A percentile compares a stretch with the other conserved stretches of the same genome.
phyloP scores from a whole-genome alignment of 192 early-diverging fungal genomes.

The Powellomyces hirtus region DNA sequence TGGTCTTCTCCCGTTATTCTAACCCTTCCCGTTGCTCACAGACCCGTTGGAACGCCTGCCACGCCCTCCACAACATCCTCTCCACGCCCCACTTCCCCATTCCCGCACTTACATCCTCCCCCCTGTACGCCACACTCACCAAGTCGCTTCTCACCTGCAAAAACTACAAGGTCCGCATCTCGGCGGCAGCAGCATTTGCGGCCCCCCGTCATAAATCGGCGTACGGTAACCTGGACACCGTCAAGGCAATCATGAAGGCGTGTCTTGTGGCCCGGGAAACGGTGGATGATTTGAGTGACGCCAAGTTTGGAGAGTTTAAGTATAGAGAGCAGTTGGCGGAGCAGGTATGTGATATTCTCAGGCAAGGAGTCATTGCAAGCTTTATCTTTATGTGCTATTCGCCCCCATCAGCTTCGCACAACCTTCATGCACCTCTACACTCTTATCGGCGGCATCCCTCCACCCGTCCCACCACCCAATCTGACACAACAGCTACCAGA shows the following conservation, averaged over 20 bases:
- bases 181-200: conserved; percentile 46
- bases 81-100: conserved; percentile 54
- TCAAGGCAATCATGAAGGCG: neutral
- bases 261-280: conserved; percentile 11
- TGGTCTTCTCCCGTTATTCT: neutral
- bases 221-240: conserved; percentile 11
- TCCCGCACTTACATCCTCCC: conserved; percentile 13
- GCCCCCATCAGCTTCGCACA: neutral
- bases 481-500: no score
- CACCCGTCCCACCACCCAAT: neutral
- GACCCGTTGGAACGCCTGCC: conserved; percentile 79
- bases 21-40: conserved; percentile 19
- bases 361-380: neutral
- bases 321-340: conserved; percentile 31
- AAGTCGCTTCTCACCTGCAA: conserved; percentile 52
- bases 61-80: conserved; percentile 66
- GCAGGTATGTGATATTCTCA: conserved; percentile 24
- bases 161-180: conserved; percentile 81
- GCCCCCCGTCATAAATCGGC: neutral
- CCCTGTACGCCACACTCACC: conserved; percentile 55
- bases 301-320: conserved; percentile 40
- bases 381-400: neutral
- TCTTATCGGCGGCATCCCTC: neutral
- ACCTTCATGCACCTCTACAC: conserved; percentile 2
- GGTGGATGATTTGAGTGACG: conserved; percentile 30